Percentiles rank a stretch among this genome's conserved stretches.
Evolutionary conservation across 352 stramenopile genomes (phyloP).

Genomic region (Phytophthora citrophthora): DNA sequence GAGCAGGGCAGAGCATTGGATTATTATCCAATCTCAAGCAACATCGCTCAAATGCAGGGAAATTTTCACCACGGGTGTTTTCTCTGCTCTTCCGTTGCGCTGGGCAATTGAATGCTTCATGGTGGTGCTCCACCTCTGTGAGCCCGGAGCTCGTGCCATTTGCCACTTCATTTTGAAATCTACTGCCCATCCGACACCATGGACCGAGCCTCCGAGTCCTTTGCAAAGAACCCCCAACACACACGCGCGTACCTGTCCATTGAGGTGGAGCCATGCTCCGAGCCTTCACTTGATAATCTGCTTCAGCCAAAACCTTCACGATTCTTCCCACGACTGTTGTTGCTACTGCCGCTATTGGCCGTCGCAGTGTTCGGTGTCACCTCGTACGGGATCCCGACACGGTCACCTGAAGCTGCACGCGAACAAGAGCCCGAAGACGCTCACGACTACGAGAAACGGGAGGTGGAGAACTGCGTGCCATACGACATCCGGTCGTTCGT

Average conservation of each 20-base stretch:
- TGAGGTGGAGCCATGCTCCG: slow-evolving; percentile 19
- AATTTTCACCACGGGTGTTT: slow-evolving; percentile 17
- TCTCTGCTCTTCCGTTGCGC: slow-evolving; percentile 15
- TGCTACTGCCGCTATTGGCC: slow-evolving; percentile 16
- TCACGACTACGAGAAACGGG: slow-evolving; percentile 68
- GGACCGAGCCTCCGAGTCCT: slow-evolving; percentile 8
- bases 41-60: slow-evolving; percentile 6
- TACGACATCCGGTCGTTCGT: slow-evolving; percentile 77
- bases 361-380: not conserved
- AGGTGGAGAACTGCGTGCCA: slow-evolving; percentile 84
- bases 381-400: not conserved
- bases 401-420: slow-evolving; percentile 19
- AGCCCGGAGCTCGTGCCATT: not conserved
- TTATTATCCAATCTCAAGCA: slow-evolving; percentile 9
- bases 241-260: slow-evolving; percentile 20
- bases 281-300: slow-evolving; percentile 5
- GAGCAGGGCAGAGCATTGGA: slow-evolving; percentile 17
- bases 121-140: not conserved
- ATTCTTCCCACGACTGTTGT: not conserved
- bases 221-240: slow-evolving; percentile 11
- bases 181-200: slow-evolving; percentile 1
- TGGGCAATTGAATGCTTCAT: slow-evolving; percentile 8
- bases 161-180: slow-evolving; percentile 21
- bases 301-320: not conserved
- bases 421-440: slow-evolving; percentile 49